Evolutionary conservation across 305 asterid species (phyloP), one percentile per base, ranked within the genome.

Genomic region (Andrographis paniculata): DNA sequence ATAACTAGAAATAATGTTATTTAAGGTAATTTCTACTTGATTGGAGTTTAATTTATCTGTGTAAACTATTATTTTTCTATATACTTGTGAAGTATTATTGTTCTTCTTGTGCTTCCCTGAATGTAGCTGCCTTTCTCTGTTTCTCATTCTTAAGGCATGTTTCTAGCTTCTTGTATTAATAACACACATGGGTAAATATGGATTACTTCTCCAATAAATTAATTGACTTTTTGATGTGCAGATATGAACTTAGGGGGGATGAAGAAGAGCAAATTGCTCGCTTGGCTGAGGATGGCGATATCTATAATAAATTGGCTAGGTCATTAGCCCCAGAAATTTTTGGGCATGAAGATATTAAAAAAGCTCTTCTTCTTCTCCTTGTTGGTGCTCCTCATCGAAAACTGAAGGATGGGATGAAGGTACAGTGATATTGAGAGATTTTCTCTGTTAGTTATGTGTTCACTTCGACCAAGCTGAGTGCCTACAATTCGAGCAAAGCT

Each of bases 341-440:
- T 68, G 96, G 99, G 46, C 99, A 91, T 62, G 99, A 78, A 55
- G 98, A 91, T 69, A 75, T 91, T 44, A 91, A 91, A 60, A 91
- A 91, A 58, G 95, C 96, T 22, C 95, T 86, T 72, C 99, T 91
- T 58, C 99, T 91, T 59, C 99, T 91, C 70, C 75, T 91, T 49
- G 99, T 91, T 39, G 98, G 98, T 56, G 98, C 93, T 71, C 93
- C 94, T 68, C 98, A 89, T 71, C 75, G 96, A 39, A 80, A 86
- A 68, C 68, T 91, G 50, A 91, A 83, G 74, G 96, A 91, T 57
- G 99, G 94, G 45, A 91, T 91, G 96, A 89, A 83, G 95, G 98
- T 85, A 73, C 45, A 28, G 35, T 27, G 59, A 66, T 5, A 44
- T 22, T 14, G 42, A 60, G 48, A 50, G 23, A 31, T 50, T 43